A percentile compares a stretch with the other conserved stretches of the same genome.
Evolutionary conservation across 805 yeast genomes (phyloP).

Genomic region (Jamesozyma hellenica): DNA sequence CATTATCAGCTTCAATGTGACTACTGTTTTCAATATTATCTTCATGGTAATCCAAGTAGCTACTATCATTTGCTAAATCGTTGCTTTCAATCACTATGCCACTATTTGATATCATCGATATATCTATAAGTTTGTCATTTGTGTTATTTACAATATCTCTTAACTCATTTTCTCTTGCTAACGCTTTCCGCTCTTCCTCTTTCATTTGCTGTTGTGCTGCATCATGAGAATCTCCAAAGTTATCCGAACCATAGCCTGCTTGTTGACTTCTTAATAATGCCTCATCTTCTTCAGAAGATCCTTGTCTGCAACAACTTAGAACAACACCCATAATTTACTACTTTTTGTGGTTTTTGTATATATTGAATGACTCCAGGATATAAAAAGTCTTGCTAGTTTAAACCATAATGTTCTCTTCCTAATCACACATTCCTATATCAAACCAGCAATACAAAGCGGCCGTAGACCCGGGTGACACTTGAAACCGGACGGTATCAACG

Average conservation of each 20-base stretch:
- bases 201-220: constrained; percentile 15
- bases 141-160: constrained; percentile 26
- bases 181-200: constrained; percentile 19
- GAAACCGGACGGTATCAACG: too few relatives aligned
- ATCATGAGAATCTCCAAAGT: constrained; percentile 11
- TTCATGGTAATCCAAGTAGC: constrained; percentile 34
- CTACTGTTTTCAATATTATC: constrained; percentile 6
- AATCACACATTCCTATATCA: too few relatives aligned
- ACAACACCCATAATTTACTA: constrained; percentile 24
- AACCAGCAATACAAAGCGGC: too few relatives aligned
- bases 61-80: constrained; percentile 26
- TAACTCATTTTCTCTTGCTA: constrained; percentile 22
- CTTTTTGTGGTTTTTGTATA: too few relatives aligned
- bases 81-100: constrained; percentile 24
- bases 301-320: constrained; percentile 21
- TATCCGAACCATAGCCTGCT: constrained; percentile 16
- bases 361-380: too few relatives aligned
- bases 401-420: too few relatives aligned
- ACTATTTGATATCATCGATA: constrained; percentile 30
- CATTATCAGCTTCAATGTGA: neutral
- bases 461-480: too few relatives aligned
- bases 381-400: too few relatives aligned
- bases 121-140: constrained; percentile 28
- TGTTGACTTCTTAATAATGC: constrained; percentile 22
- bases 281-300: constrained; percentile 18